A percentile compares a stretch with the other conserved stretches of the same genome.
Conservation (phyloP, 257 asterid species). For the Mitragyna speciosa region DNA sequence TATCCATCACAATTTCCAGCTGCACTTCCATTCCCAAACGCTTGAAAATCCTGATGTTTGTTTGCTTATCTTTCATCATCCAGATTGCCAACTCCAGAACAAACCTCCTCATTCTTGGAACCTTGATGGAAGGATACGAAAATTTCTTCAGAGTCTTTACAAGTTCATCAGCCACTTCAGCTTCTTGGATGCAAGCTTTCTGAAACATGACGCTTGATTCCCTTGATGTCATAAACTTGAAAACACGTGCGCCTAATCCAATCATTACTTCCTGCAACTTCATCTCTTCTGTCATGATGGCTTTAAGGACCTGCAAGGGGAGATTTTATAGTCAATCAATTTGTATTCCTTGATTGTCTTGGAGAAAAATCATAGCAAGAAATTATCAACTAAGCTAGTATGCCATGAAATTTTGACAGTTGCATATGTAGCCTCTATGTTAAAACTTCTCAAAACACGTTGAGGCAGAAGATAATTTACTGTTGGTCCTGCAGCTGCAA, state of each 20-base stretch:
- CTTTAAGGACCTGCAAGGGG: constrained; percentile 61
- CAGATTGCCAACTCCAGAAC: constrained; percentile 70
- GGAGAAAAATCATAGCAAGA: not conserved
- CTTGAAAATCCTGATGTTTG: constrained; percentile 37
- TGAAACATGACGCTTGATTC: constrained; percentile 51
- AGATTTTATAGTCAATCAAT: not conserved
- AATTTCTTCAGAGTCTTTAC: constrained; percentile 44
- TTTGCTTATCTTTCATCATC: constrained; percentile 73
- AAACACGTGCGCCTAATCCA: constrained; percentile 66
- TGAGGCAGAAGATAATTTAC: constrained; percentile 35
- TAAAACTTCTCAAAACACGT: not conserved
- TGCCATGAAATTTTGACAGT: not conserved
- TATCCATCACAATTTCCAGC: constrained; percentile 63
- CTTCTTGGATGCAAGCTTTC: constrained; percentile 43
- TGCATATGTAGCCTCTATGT: not conserved
- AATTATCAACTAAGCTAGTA: not conserved
- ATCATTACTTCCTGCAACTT: constrained; percentile 86
- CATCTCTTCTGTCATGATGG: constrained; percentile 67
- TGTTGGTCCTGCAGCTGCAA: constrained; percentile 65
- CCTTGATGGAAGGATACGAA: constrained; percentile 57
- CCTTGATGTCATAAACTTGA: constrained; percentile 55
- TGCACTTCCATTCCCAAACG: constrained; percentile 56
- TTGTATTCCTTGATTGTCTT: not conserved
- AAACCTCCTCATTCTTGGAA: constrained; percentile 82
- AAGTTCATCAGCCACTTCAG: constrained; percentile 49